Base-by-base conservation (phyloP, 2,329 filamentous ascomycete species). In the Daldinia sp. region DNA sequence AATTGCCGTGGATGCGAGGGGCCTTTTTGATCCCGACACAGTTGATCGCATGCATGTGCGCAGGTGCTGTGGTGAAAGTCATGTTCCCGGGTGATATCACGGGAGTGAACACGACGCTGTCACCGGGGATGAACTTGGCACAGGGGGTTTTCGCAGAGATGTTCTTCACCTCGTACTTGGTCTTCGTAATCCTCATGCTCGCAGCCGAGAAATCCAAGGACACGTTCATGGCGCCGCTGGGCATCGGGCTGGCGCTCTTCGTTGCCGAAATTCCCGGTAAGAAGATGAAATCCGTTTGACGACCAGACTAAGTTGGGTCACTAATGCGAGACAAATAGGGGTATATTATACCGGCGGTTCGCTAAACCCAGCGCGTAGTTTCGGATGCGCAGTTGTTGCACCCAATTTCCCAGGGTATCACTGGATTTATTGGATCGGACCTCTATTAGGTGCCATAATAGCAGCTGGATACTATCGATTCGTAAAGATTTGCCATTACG, bases 121-220 rank as follows among this genome's bases (percentile, higher is more conserved):
- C 66, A 3, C 63, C 64, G 0, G 66, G 66, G 27, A 58, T 73
- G 39, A 72, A 52, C 43, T 76, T 81, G 41, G 78, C 77, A 0
- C 85, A 86, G 66, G 86, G 85, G 2, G 74, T 88, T 13, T 87
- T 88, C 70, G 83, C 87, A 61, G 86, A 88, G 71, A 82, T 86
- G 77, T 85, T 88, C 70, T 77, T 88, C 34, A 88, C 85, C 0
- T 79, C 84, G 1, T 79, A 86, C 71, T 77, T 89, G n/a, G 81
- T 88, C 13, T 82, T 88, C 57, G 82, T 85, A 4, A 82, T 88
- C 58, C 82, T 87, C 72, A 89, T 90, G 86, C 77, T 90, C 32
- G 87, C 87, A 0, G 83, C 81, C 3, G 87, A 90, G 71, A 90
- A 91, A 75, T 87, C 89, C 69, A 85, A 85, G 64, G 85, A 83